Conservation (phyloP, 108 stramenopile genomes). For the Conticribra weissflogii region DNA sequence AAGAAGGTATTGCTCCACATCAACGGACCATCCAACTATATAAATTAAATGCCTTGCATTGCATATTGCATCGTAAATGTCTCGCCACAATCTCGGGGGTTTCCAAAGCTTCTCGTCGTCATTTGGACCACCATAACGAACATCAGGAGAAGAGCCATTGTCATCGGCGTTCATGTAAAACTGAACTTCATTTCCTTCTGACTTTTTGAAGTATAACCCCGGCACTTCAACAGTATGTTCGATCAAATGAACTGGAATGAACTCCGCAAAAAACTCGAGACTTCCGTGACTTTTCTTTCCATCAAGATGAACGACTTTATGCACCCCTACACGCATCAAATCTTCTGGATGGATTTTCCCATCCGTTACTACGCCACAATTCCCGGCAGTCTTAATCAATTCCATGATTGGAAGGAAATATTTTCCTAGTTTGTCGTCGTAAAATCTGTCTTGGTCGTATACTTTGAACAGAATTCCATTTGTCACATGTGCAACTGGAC, state of each 20-base stretch:
- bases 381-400: conserved; percentile 26
- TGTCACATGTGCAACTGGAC: conserved; percentile 45
- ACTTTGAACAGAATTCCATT: conserved; percentile 48
- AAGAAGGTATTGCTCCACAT: conserved; percentile 46
- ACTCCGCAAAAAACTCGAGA: conserved; percentile 51
- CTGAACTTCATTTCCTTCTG: conserved; percentile 38
- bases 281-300: conserved; percentile 37
- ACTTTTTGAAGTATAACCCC: conserved; percentile 37
- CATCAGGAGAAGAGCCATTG: conserved; percentile 31
- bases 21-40: conserved; percentile 51
- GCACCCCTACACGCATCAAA: conserved; percentile 53
- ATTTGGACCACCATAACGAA: conserved; percentile 37
- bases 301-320: conserved; percentile 43
- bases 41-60: conserved; percentile 54
- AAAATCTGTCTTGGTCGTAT: conserved; percentile 43
- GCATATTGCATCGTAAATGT: conserved; percentile 55
- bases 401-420: conserved; percentile 49
- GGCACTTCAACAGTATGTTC: conserved; percentile 36
- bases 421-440: conserved; percentile 45
- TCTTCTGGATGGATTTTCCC: conserved; percentile 14
- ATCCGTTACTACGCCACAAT: conserved; percentile 25
- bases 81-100: conserved; percentile 44
- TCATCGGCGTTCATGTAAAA: conserved; percentile 56
- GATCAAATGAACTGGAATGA: conserved; percentile 42
- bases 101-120: conserved; percentile 31